A percentile compares a stretch with the other conserved stretches of the same genome.
Evolutionary conservation across 2,329 filamentous ascomycete species (phyloP).

Genomic region (Apiospora malaysiana): DNA sequence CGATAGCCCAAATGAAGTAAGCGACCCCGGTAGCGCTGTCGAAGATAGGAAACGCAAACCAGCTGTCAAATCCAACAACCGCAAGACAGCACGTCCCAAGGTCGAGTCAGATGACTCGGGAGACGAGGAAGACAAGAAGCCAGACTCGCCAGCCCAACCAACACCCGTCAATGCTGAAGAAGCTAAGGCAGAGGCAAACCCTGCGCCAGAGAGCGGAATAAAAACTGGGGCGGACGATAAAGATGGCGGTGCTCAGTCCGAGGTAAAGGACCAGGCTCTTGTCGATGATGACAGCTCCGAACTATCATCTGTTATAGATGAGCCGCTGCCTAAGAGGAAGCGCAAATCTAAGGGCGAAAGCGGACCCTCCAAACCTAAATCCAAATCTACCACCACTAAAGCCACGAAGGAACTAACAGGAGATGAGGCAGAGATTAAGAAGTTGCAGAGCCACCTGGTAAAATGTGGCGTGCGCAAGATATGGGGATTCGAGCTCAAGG

Average conservation of each 20-base stretch:
- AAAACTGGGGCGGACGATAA: constrained; percentile 29
- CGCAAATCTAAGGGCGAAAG: constrained; percentile 47
- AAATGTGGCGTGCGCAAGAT: constrained; percentile 94
- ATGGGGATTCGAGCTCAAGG: constrained; percentile 84
- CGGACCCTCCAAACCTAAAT: constrained; percentile 47
- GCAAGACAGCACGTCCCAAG: not conserved
- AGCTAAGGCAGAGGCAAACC: not conserved
- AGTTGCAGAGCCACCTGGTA: constrained; percentile 80
- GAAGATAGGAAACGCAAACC: constrained; percentile 30
- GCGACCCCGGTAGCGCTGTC: constrained; percentile 34
- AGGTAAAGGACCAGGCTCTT: constrained; percentile 15
- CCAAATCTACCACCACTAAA: constrained; percentile 31
- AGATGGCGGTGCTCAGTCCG: constrained; percentile 45
- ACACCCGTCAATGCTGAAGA: not conserved
- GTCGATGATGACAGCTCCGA: constrained; percentile 44
- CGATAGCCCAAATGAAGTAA: constrained; percentile 34
- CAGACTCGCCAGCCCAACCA: not conserved
- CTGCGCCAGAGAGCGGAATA: not conserved
- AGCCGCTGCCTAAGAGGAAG: constrained; percentile 55
- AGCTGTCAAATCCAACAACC: constrained; percentile 28
- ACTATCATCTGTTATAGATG: constrained; percentile 76
- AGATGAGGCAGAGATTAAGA: constrained; percentile 83
- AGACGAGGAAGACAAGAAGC: constrained; percentile 28
- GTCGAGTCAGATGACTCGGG: constrained; percentile 35
- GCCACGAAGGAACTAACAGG: constrained; percentile 52